phyloP scores from a whole-genome alignment of 139 green algal species.

The Ettlia oleoabundans region DNA sequence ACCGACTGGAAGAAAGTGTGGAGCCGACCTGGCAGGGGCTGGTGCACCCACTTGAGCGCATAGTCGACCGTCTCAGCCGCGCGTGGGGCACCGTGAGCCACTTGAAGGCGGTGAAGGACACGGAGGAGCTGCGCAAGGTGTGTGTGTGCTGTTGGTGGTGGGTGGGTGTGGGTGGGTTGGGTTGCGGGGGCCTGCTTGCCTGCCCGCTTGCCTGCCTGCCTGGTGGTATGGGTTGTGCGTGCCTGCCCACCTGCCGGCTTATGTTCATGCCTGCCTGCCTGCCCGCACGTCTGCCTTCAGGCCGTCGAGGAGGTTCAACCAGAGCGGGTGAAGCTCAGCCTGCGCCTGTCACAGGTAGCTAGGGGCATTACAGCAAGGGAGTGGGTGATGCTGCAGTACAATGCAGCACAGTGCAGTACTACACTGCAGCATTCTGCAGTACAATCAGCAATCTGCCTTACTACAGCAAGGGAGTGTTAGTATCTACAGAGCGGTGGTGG shows the following conservation, averaged over 20 bases:
- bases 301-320: slow-evolving; percentile 96
- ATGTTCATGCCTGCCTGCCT: not conserved
- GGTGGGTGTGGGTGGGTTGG: not conserved
- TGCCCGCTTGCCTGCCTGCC: too few relatives aligned
- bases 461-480: too few relatives aligned
- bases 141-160: not conserved
- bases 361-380: too few relatives aligned
- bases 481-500: too few relatives aligned
- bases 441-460: too few relatives aligned
- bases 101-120: slow-evolving; percentile 96
- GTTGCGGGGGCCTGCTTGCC: not conserved
- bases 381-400: too few relatives aligned
- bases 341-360: slow-evolving; percentile 86
- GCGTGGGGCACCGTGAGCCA: slow-evolving; percentile 93
- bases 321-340: slow-evolving; percentile 85
- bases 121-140: slow-evolving; percentile 77
- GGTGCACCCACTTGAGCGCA: slow-evolving; percentile 87
- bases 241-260: too few relatives aligned
- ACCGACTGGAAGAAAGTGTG: slow-evolving; percentile 70
- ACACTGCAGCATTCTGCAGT: too few relatives aligned
- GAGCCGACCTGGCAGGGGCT: slow-evolving; percentile 79
- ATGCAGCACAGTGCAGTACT: too few relatives aligned
- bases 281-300: not conserved
- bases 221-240: too few relatives aligned
- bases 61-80: slow-evolving; percentile 80